Evolutionary conservation across 2,329 filamentous ascomycete species (phyloP), one percentile per base, ranked within the genome.

Genomic region (Claviceps africana): DNA sequence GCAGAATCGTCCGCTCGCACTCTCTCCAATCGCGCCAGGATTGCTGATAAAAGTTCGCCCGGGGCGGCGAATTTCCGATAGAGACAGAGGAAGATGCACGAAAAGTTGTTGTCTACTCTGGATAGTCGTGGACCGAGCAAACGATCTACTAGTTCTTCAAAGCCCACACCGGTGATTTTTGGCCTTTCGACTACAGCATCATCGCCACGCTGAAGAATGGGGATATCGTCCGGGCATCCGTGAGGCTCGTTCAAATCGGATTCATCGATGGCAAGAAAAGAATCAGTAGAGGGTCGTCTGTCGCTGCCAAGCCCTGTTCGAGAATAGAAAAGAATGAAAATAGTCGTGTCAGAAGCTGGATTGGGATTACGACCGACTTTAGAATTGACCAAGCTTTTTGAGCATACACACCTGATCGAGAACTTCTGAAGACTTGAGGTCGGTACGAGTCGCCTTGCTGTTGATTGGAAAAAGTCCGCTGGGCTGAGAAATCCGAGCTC

Each of bases 61-160:
- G 93, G 93, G 2, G 90, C 81, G 4, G 88, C 86, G 64, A 98
- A 97, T 65, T 93, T 94, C 56, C 93, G 85, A 68, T 97, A 97
- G 15, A 97, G 73, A 57, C 91, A 95, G 31, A 97, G 74, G 61
- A 97, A 97, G 19, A 95, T 83, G 45, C 89, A 82, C 1, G 81
- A 79, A 63, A 96, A 98, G 66, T 95, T 95, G 53, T 79, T 77
- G 63, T 97, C 93, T n/a, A 83, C 78, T 62, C 88, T 89, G 30
- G 87, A 89, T 71, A 91, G 83, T 37, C 87, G 86, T 56, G 87
- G 79, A 0, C 83, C 78, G 25, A 97, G 75, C 42, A 98, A 76
- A n/a, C 89, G 84, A 66, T 95, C 88, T 21, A 97, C 88, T 4
- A 93, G 72, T 52, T 89, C 85, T 55, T 86, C 82, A 58, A 84